phyloP scores from a whole-genome alignment of 2,329 filamentous ascomycete genomes.

The Colletotrichum costaricense region DNA sequence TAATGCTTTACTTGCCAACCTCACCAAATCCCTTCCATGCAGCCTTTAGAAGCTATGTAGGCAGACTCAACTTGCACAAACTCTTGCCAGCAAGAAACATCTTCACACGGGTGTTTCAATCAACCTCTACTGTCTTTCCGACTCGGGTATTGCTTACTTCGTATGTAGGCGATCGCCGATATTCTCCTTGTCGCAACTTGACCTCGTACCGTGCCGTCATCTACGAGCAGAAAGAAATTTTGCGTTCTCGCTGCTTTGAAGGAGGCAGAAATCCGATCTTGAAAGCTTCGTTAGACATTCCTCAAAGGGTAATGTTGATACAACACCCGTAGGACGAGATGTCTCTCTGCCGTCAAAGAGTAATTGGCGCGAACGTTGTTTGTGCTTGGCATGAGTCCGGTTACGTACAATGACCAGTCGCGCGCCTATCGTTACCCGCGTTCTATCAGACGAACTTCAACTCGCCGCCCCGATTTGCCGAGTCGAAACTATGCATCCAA shows the following conservation, averaged over 20 bases:
- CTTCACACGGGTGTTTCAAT: neutral
- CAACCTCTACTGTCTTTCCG: neutral
- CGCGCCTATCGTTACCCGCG: neutral
- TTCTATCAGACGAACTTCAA: neutral
- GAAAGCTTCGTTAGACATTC: neutral
- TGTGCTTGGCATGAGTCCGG: neutral
- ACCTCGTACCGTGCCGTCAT: too few relatives aligned
- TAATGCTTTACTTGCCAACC: neutral
- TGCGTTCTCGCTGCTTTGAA: neutral
- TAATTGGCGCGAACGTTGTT: neutral
- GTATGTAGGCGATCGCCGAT: too few relatives aligned
- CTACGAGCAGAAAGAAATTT: neutral
- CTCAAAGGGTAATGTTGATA: neutral
- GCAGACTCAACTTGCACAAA: neutral
- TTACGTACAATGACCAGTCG: neutral
- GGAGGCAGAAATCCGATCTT: neutral
- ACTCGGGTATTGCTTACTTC: too few relatives aligned
- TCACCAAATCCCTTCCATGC: neutral
- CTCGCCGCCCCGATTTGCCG: neutral
- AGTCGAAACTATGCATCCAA: neutral
- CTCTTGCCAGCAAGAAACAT: neutral
- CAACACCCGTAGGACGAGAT: neutral
- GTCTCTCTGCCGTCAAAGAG: neutral
- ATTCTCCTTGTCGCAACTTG: too few relatives aligned
- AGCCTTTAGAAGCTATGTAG: neutral